Base-by-base conservation (phyloP, 2,329 filamentous ascomycete species). In the Aplosporella prunicola region DNA sequence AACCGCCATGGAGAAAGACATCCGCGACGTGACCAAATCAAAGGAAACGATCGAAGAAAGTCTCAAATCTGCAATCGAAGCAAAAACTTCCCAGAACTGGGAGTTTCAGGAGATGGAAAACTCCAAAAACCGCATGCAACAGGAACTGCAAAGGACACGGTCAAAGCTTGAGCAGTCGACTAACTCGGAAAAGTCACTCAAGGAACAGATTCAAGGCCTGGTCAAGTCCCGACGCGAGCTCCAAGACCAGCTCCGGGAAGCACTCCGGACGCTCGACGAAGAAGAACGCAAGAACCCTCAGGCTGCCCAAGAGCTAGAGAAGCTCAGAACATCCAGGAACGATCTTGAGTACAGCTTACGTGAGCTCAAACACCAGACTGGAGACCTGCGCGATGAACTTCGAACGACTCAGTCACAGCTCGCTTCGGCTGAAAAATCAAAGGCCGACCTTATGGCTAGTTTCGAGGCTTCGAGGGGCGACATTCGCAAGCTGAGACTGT, bases 91-190 rank as follows among this genome's bases (percentile, higher is more conserved):
- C 6, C 33, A 36, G 7, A 23, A 37, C 11, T 32, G 27, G 27
- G 27, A 48, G n/a, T 42, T 56, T 14, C 41, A 48, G 20, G 46
- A 55, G 34, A 39, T 55, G 13, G 51, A 57, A 32, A 37, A 33
- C 4, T 44, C 45, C 9, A 49, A 44, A 6, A 32, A 39, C 9
- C 34, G 35, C 5, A 27, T 58, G 9, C 45, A 57, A 34, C 45
- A 45, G 13, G 45, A 49, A n/a, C 17, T 55, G 9, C 32, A 31
- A 5, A 35, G 32, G 5, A 35, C 54, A 27, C 45, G 51, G 23
- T 38, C 28, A 8, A 47, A 47, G 23, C 39, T 57, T 10, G 43
- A 49, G 5, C 36, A 32, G 11, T 44, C 46, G 3, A 45, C 51
- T 15, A 40, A 41, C 5, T 42, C 48, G n/a, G 55, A 44, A 22